A percentile compares a stretch with the other conserved stretches of the same genome.
These are phyloP conservation scores for Escovopsis sp. DNA, from an alignment of 2,329 filamentous ascomycete genomes.

Conservation along the genomic window DNA sequence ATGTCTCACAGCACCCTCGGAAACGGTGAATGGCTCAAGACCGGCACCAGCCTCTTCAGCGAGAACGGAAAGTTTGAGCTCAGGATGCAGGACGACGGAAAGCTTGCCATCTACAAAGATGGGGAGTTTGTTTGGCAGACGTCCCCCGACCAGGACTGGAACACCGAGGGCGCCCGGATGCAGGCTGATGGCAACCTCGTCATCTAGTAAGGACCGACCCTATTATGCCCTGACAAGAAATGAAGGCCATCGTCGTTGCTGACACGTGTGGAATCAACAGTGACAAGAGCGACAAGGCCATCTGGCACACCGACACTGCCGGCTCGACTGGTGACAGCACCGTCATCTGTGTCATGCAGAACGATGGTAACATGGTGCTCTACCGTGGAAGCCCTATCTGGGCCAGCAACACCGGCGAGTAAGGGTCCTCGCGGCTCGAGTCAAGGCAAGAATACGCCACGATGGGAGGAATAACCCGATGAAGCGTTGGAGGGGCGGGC, in stretches of 20 bases:
- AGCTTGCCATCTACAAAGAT: constrained; percentile 15
- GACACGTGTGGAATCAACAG: neutral
- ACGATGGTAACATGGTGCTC: constrained; percentile 19
- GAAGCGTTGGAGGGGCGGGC: too few species aligned
- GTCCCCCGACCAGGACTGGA: constrained; percentile 12
- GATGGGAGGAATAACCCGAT: too few species aligned
- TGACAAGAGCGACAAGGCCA: constrained; percentile 7
- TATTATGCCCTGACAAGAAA: neutral
- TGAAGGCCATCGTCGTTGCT: too few species aligned
- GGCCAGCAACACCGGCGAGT: constrained; percentile 17
- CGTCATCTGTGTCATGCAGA: constrained; percentile 15
- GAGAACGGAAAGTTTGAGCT: constrained; percentile 16
- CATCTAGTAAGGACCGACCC: constrained; percentile 15
- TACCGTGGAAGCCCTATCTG: constrained; percentile 19
- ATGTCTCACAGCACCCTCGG: constrained; percentile 13
- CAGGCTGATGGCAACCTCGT: constrained; percentile 18
- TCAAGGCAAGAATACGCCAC: too few species aligned
- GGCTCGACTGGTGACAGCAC: constrained; percentile 7
- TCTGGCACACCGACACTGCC: constrained; percentile 16
- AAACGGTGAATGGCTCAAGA: constrained; percentile 18
- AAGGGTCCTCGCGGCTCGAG: neutral
- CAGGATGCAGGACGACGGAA: constrained; percentile 18
- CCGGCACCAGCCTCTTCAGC: constrained; percentile 16
- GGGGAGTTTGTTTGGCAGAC: constrained; percentile 17
- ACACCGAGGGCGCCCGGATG: constrained; percentile 16